Percentiles rank a stretch among this genome's conserved stretches.
phyloP scores from a whole-genome alignment of 2,329 filamentous ascomycete species.

The Neoascochyta sp. region DNA sequence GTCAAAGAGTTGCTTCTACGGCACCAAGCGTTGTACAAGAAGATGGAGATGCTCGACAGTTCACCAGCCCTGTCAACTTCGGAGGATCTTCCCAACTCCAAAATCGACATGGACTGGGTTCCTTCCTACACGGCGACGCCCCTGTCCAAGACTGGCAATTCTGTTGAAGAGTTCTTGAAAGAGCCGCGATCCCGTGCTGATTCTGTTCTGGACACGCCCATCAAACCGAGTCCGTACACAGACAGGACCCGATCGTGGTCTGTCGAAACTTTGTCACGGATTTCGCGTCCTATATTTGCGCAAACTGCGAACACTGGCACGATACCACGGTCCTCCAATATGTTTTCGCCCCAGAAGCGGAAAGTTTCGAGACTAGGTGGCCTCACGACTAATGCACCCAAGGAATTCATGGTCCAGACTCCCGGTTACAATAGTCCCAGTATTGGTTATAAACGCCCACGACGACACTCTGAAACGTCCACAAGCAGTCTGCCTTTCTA shows the following conservation, averaged over 20 bases:
- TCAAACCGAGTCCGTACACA: neutral
- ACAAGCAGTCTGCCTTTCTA: neutral
- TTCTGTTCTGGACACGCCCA: too few relatives aligned
- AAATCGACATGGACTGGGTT: too few relatives aligned
- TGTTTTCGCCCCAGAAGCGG: conserved; percentile 7
- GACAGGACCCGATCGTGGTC: neutral
- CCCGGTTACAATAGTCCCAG: neutral
- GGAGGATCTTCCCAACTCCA: neutral
- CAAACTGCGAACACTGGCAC: too few relatives aligned
- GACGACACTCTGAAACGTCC: neutral
- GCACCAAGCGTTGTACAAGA: neutral
- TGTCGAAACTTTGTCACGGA: neutral
- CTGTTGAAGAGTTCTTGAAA: neutral
- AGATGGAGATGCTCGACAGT: neutral
- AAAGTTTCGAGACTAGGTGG: conserved; percentile 3
- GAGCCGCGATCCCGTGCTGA: too few relatives aligned
- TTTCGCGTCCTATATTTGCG: too few relatives aligned
- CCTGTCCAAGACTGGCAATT: too few relatives aligned
- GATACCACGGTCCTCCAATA: too few relatives aligned
- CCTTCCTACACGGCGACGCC: too few relatives aligned
- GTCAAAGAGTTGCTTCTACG: neutral
- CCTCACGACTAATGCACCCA: too few relatives aligned
- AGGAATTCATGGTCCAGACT: neutral
- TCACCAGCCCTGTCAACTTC: neutral
- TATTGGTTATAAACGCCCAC: conserved; percentile 1